A percentile compares a stretch with the other conserved stretches of the same genome.
Evolutionary conservation across 345 rosid species (phyloP).

Genomic region (Toxicodendron radicans): DNA sequence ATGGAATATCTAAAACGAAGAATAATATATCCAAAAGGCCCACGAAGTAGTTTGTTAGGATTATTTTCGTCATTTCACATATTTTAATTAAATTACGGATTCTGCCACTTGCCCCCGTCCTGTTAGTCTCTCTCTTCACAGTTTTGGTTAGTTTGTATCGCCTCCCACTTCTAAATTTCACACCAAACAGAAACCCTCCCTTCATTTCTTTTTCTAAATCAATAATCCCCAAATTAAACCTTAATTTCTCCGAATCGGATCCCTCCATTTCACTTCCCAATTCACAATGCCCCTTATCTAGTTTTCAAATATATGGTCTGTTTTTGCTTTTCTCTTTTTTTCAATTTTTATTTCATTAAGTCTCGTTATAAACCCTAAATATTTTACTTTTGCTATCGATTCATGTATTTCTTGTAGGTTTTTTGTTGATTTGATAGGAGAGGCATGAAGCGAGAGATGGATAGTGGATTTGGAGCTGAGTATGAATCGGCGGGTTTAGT

Average conservation of each 20-base stretch:
- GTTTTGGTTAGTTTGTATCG: slow-evolving; percentile 19
- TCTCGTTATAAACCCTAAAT: neutral
- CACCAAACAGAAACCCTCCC: slow-evolving; percentile 25
- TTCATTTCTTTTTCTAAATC: slow-evolving; percentile 8
- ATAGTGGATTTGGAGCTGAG: slow-evolving; percentile 30
- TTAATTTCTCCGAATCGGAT: slow-evolving; percentile 13
- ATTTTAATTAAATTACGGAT: slow-evolving; percentile 25
- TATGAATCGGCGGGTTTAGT: slow-evolving; percentile 31
- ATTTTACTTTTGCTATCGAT: neutral
- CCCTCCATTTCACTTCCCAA: neutral
- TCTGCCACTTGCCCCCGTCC: slow-evolving; percentile 29
- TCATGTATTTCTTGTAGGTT: slow-evolving; percentile 5
- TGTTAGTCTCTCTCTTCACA: slow-evolving; percentile 18
- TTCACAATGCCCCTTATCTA: slow-evolving; percentile 2
- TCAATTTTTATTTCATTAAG: slow-evolving; percentile 13
- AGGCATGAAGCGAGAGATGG: slow-evolving; percentile 64
- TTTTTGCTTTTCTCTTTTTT: neutral
- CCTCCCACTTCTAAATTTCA: neutral
- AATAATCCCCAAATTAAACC: slow-evolving; percentile 17
- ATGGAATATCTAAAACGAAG: neutral
- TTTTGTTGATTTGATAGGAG: slow-evolving; percentile 32
- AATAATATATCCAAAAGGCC: neutral
- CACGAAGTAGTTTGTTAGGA: neutral
- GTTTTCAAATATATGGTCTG: neutral
- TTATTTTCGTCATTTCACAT: neutral